Evolutionary conservation across 768 basidiomycete genomes (phyloP).

Genomic region (Suillus placidus): DNA sequence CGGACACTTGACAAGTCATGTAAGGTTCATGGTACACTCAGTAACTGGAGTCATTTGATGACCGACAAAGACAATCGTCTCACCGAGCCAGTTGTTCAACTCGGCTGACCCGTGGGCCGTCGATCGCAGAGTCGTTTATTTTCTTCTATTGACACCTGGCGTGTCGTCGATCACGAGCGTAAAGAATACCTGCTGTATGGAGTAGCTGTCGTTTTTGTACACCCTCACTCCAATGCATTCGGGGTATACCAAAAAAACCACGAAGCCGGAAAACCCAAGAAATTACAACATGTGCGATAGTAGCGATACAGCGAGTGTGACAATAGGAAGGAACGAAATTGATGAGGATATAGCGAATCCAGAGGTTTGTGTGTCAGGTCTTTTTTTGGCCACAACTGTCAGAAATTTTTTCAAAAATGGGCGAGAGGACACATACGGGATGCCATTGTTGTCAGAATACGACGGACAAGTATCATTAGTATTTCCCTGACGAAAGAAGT

Average conservation of each 20-base stretch:
- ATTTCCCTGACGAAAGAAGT: conserved; percentile 37
- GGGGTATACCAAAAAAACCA: background rate
- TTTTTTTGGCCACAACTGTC: background rate
- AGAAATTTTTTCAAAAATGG: background rate
- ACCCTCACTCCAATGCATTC: background rate
- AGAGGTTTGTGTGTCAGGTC: conserved; percentile 6
- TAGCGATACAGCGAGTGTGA: conserved; percentile 3
- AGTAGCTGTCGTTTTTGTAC: background rate
- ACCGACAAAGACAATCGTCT: too few relatives aligned
- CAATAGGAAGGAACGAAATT: background rate
- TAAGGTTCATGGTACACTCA: too few relatives aligned
- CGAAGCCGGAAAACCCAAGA: background rate
- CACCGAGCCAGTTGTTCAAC: too few relatives aligned
- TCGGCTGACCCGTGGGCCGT: too few relatives aligned
- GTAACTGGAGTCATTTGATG: too few relatives aligned
- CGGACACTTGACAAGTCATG: background rate
- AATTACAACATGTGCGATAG: background rate
- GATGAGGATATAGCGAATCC: background rate
- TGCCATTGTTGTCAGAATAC: conserved; percentile 65
- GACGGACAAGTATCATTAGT: conserved; percentile 63
- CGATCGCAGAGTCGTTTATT: background rate
- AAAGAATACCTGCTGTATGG: background rate
- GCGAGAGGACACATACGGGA: conserved; percentile 52
- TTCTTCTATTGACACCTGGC: background rate
- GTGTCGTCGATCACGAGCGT: background rate